These are phyloP conservation scores for Calocybe indica DNA, from an alignment of 768 basidiomycete genomes.

Conservation along the genomic window DNA sequence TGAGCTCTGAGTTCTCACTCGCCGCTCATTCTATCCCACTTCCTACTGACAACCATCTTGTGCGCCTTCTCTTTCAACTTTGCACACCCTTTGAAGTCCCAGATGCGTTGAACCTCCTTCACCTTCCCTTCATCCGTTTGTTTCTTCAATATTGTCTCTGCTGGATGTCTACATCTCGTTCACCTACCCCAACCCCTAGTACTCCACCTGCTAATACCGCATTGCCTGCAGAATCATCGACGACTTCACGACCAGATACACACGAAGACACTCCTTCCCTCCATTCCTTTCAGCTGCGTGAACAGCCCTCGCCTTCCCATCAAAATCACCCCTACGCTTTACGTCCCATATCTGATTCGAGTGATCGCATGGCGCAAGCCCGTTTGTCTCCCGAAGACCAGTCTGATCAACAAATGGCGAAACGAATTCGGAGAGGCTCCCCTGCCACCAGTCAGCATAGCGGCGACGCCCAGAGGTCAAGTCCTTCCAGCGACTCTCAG, in stretches of 20 bases:
- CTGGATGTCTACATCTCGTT: constrained; percentile 47
- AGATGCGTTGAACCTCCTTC: constrained; percentile 36
- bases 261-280: constrained; percentile 28
- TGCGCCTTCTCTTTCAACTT: constrained; percentile 4
- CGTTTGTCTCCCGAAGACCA: constrained; percentile 14
- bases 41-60: constrained; percentile 19
- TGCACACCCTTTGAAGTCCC: constrained; percentile 15
- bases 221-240: constrained; percentile 24
- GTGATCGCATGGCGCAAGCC: constrained; percentile 1
- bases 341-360: constrained; percentile 16
- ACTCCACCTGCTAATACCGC: constrained; percentile 30
- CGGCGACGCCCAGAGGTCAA: constrained; percentile 22
- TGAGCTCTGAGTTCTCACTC: no score
- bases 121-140: constrained; percentile 25
- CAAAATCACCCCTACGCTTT: constrained; percentile 17
- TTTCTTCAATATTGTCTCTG: constrained; percentile 16
- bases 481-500: constrained; percentile 46
- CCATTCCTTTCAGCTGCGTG: constrained; percentile 13
- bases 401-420: constrained; percentile 33
- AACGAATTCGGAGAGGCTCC: constrained; percentile 34
- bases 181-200: constrained; percentile 39
- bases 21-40: neutral
- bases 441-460: constrained; percentile 15
- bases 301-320: constrained; percentile 17
- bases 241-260: constrained; percentile 37